A percentile compares a stretch with the other conserved stretches of the same genome.
phyloP scores from a whole-genome alignment of 768 basidiomycete genomes.

The Suillus bovinus region DNA sequence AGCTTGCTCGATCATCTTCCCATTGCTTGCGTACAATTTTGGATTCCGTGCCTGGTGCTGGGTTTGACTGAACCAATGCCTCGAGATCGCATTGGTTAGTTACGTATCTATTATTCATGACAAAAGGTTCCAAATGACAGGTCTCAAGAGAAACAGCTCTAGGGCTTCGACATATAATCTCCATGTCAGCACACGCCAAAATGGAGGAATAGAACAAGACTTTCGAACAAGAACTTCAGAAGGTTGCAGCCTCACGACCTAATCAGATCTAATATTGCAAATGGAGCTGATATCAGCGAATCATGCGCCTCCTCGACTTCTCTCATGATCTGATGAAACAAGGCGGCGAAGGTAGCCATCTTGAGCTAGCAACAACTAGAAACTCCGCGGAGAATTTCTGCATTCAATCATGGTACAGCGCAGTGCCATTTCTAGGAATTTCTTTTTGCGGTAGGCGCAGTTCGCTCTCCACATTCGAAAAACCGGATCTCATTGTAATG shows the following conservation, averaged over 20 bases:
- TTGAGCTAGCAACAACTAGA: constrained; percentile 43
- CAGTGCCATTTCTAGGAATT: constrained; percentile 56
- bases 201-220: background rate
- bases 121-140: background rate
- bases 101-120: background rate
- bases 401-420: constrained; percentile 20
- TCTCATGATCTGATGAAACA: constrained; percentile 49
- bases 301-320: constrained; percentile 59
- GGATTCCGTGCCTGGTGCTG: background rate
- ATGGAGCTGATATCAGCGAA: constrained; percentile 32
- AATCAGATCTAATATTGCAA: background rate
- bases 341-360: constrained; percentile 57
- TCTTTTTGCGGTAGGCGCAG: constrained; percentile 64
- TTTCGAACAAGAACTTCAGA: constrained; percentile 5
- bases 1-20: background rate
- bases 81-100: background rate
- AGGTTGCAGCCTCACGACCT: background rate
- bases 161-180: background rate
- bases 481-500: constrained; percentile 32
- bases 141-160: background rate
- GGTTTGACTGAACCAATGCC: background rate
- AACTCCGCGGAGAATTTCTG: constrained; percentile 20
- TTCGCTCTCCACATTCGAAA: constrained; percentile 48
- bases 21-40: background rate
- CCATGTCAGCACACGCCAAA: background rate